Conservation (phyloP, 2,329 filamentous ascomycete species). For the Truncatella angustata region DNA sequence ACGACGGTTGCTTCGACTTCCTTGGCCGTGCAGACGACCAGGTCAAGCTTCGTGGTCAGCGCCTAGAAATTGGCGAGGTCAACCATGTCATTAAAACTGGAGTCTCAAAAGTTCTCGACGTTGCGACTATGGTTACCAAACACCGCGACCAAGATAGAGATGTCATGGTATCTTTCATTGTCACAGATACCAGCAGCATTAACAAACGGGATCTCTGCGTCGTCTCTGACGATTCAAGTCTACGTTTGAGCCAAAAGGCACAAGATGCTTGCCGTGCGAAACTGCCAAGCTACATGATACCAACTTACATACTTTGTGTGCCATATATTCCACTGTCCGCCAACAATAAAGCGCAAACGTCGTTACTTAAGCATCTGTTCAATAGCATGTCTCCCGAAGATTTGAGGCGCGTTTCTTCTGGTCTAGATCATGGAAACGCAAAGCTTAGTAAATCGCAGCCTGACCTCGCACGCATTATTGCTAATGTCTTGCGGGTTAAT, state of each 20-base stretch:
- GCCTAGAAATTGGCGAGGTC: slow-evolving; percentile 88
- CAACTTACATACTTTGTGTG: slow-evolving; percentile 75
- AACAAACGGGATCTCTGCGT: background rate
- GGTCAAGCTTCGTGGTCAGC: slow-evolving; percentile 85
- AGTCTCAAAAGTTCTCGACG: slow-evolving; percentile 59
- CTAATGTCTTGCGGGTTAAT: slow-evolving; percentile 47
- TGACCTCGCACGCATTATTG: slow-evolving; percentile 53
- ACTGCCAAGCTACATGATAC: slow-evolving; percentile 86
- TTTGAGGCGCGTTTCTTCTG: slow-evolving; percentile 54
- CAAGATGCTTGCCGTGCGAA: slow-evolving; percentile 64
- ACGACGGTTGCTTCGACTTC: slow-evolving; percentile 83
- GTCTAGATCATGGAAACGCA: slow-evolving; percentile 18
- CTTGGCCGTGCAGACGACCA: slow-evolving; percentile 87
- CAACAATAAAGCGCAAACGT: slow-evolving; percentile 87
- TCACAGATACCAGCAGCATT: slow-evolving; percentile 27
- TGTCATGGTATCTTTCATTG: slow-evolving; percentile 75
- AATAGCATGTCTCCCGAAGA: slow-evolving; percentile 55
- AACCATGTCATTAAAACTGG: slow-evolving; percentile 74
- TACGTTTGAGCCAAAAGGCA: slow-evolving; percentile 30
- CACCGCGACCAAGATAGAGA: slow-evolving; percentile 74
- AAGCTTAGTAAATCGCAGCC: slow-evolving; percentile 36
- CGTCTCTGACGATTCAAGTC: background rate
- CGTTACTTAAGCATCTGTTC: slow-evolving; percentile 67
- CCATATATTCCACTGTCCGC: slow-evolving; percentile 73
- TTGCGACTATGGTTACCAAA: slow-evolving; percentile 72